Percentiles rank a stretch among this genome's conserved stretches.
These are phyloP conservation scores for Suhomyces vadensis DNA, from an alignment of 805 yeast species.

Conservation along the genomic window DNA sequence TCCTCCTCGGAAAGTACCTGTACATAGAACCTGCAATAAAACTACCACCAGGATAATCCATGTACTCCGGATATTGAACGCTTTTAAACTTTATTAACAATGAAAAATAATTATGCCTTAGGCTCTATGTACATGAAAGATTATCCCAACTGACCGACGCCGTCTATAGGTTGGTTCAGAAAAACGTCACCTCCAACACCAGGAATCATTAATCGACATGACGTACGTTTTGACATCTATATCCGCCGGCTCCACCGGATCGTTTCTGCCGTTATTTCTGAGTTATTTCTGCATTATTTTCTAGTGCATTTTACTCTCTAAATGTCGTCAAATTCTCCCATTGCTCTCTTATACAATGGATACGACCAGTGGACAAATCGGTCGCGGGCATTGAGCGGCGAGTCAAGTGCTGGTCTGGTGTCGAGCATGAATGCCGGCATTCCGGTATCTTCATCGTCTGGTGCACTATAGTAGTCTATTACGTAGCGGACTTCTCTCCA, in stretches of 20 bases:
- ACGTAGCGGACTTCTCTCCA: conserved; percentile 85
- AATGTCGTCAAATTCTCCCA: conserved; percentile 49
- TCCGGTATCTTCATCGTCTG: conserved; percentile 82
- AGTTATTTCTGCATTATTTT: too few species aligned
- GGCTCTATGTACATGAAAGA: too few species aligned
- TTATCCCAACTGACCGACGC: too few species aligned
- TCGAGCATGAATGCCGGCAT: conserved; percentile 91
- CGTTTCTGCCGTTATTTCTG: too few species aligned
- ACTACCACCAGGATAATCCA: conserved; percentile 2
- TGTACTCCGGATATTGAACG: too few species aligned
- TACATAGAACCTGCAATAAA: conserved; percentile 5
- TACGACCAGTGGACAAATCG: conserved; percentile 67
- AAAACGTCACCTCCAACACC: too few species aligned
- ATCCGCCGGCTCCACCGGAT: too few species aligned
- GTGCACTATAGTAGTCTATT: conserved; percentile 95
- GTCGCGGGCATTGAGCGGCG: conserved; percentile 60
- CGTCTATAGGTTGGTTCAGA: too few species aligned
- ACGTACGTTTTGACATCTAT: too few species aligned
- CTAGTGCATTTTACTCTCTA: conserved; percentile 2
- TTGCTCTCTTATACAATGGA: conserved; percentile 68
- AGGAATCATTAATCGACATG: too few species aligned
- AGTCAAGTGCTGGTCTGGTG: conserved; percentile 93
- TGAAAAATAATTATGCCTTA: too few species aligned
- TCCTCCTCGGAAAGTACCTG: conserved; percentile 9
- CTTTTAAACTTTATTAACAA: too few species aligned